Conservation (phyloP, 106 monocot genomes). For the Apostasia ramifera region DNA sequence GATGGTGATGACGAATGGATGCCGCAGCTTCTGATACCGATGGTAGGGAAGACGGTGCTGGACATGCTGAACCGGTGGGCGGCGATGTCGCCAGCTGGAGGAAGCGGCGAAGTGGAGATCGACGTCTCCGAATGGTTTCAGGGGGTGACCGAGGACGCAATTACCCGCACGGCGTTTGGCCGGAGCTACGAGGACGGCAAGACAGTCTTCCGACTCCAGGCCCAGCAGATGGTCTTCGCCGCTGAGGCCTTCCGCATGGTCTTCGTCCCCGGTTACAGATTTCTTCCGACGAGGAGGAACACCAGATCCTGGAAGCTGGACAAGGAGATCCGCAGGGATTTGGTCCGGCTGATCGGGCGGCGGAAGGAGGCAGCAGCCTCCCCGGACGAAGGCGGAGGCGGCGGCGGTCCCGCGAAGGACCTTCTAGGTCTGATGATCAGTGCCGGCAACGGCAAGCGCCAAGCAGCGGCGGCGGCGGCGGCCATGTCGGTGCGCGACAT, state of each 20-base stretch:
- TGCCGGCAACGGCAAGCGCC: conserved; percentile 4
- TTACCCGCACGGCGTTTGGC: conserved; percentile 47
- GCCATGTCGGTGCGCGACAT: conserved; percentile 40
- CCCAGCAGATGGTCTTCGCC: conserved; percentile 72
- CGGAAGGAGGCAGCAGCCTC: conserved; percentile 10
- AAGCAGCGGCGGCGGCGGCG: background rate
- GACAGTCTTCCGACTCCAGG: conserved; percentile 63
- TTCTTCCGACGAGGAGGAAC: conserved; percentile 61
- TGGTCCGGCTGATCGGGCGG: conserved; percentile 35
- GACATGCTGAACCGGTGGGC: conserved; percentile 55
- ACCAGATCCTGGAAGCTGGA: conserved; percentile 51
- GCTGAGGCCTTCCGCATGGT: conserved; percentile 81
- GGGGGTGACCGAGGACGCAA: conserved; percentile 44
- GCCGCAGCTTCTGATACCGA: conserved; percentile 53
- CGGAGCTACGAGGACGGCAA: conserved; percentile 60
- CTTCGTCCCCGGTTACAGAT: conserved; percentile 37
- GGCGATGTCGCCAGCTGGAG: conserved; percentile 24
- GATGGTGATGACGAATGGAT: background rate
- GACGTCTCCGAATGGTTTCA: conserved; percentile 61
- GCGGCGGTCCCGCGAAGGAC: conserved; percentile 18
- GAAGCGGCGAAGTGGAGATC: conserved; percentile 61
- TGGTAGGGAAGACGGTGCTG: conserved; percentile 49
- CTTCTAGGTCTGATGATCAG: conserved; percentile 57
- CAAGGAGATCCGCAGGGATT: conserved; percentile 36
- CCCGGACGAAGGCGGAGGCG: background rate